phyloP scores from a whole-genome alignment of 2,329 filamentous ascomycete species.

The Elsinoe ampelina region DNA sequence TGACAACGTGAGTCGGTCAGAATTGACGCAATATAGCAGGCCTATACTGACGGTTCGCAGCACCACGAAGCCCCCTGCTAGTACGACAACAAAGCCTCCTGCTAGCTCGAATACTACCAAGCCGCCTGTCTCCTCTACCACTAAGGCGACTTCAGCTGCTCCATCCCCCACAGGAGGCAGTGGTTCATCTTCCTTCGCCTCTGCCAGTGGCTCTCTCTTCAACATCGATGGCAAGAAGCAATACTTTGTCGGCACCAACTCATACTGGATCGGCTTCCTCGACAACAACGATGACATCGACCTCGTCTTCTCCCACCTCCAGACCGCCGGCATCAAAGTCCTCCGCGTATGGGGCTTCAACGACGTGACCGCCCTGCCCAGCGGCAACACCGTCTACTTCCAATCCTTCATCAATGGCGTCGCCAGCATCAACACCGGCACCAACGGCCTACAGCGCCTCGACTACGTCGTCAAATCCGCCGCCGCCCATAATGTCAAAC shows the following conservation, averaged over 20 bases:
- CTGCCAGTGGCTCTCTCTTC: slow-evolving; percentile 25
- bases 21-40: neutral
- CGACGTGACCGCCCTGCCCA: slow-evolving; percentile 40
- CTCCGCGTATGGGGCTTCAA: slow-evolving; percentile 56
- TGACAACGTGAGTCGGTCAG: neutral
- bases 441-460: slow-evolving; percentile 53
- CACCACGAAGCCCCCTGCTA: slow-evolving; percentile 8
- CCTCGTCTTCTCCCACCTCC: slow-evolving; percentile 26
- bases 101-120: slow-evolving; percentile 9
- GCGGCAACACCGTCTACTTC: slow-evolving; percentile 37
- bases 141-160: neutral
- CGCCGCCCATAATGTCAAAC: slow-evolving; percentile 50
- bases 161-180: neutral
- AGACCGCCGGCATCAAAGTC: slow-evolving; percentile 40
- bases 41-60: neutral
- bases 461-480: slow-evolving; percentile 55
- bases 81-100: neutral
- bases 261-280: slow-evolving; percentile 47
- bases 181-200: slow-evolving; percentile 14
- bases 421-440: slow-evolving; percentile 53
- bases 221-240: slow-evolving; percentile 36
- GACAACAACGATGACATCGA: slow-evolving; percentile 48
- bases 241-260: slow-evolving; percentile 47
- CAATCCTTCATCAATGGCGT: slow-evolving; percentile 38
- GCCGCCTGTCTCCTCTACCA: neutral